Conservation (phyloP, 331 rosid species). For the Quercus tomentella region DNA sequence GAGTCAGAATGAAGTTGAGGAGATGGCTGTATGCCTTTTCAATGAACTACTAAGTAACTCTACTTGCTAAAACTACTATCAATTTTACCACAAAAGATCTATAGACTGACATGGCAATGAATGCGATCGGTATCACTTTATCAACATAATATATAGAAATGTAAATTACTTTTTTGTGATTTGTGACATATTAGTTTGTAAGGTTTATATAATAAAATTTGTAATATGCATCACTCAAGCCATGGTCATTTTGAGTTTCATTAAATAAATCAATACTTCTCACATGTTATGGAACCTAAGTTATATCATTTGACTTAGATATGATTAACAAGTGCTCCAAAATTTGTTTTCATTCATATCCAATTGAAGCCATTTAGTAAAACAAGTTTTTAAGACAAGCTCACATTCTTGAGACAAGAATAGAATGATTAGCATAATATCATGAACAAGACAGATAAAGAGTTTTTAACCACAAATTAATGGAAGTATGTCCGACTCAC, state of each 20-base stretch:
- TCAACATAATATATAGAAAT: too few species aligned
- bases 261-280: not conserved
- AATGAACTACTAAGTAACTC: too few species aligned
- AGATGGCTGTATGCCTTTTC: too few species aligned
- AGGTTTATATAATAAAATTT: too few species aligned
- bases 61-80: too few species aligned
- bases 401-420: not conserved
- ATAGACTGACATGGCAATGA: too few species aligned
- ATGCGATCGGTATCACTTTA: too few species aligned
- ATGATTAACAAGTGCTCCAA: not conserved
- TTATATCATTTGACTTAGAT: not conserved
- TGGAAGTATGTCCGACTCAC: slow-evolving; percentile 29
- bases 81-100: too few species aligned
- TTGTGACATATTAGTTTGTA: too few species aligned
- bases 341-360: not conserved
- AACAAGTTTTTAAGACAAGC: not conserved
- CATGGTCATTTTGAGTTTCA: not conserved
- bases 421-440: not conserved
- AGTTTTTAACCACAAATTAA: not conserved
- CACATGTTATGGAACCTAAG: not conserved
- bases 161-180: too few species aligned
- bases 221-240: too few species aligned
- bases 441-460: not conserved
- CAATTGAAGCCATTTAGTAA: not conserved
- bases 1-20: not conserved